These are phyloP conservation scores for Leucoagaricus sp. DNA, from an alignment of 1,284 basidiomycete species.

Conservation along the genomic window DNA sequence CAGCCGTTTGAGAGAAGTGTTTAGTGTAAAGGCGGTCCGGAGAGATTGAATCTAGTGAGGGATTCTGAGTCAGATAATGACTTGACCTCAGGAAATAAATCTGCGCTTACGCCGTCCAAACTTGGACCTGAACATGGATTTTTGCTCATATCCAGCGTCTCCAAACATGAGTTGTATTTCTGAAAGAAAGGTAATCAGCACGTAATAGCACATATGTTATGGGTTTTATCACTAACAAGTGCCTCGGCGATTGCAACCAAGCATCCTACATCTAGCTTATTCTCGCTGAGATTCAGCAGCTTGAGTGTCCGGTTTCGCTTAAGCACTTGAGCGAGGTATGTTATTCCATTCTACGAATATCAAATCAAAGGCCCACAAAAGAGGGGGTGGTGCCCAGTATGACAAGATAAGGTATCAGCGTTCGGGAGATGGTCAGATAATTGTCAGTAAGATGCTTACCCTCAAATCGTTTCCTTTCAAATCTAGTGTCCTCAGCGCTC, in stretches of 20 bases:
- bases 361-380: slow-evolving; percentile 13
- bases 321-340: slow-evolving; percentile 91
- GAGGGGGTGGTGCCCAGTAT: no score
- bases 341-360: slow-evolving; percentile 66
- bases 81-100: no score
- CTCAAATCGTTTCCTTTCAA: slow-evolving; percentile 90
- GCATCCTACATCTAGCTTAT: slow-evolving; percentile 85
- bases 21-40: slow-evolving; percentile 90
- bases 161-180: slow-evolving; percentile 95
- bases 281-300: slow-evolving; percentile 92
- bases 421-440: slow-evolving; percentile 5
- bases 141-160: slow-evolving; percentile 90
- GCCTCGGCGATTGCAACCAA: slow-evolving; percentile 87
- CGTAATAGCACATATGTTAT: slow-evolving; percentile 2
- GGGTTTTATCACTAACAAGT: slow-evolving; percentile 53
- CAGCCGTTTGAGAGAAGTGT: slow-evolving; percentile 88
- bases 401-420: background rate
- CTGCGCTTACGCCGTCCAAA: slow-evolving; percentile 75
- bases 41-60: slow-evolving; percentile 82
- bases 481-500: slow-evolving; percentile 87
- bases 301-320: slow-evolving; percentile 96
- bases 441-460: slow-evolving; percentile 45
- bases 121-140: slow-evolving; percentile 92
- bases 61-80: no score
- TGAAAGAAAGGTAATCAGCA: slow-evolving; percentile 29